Conservation (phyloP, 805 yeast genomes). For the Metschnikowia koreensis region DNA sequence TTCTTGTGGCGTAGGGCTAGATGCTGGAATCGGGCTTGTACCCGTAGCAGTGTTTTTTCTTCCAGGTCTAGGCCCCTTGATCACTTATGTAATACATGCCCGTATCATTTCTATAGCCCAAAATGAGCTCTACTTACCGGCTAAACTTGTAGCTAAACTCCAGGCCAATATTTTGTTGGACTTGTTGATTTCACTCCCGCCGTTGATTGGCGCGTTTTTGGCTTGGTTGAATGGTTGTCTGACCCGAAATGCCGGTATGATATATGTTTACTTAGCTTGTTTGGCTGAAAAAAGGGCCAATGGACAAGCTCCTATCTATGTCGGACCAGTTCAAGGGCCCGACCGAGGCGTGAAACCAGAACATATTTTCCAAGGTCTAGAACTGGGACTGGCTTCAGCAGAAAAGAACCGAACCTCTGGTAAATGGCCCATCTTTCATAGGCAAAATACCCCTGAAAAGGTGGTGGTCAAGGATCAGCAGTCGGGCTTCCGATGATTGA, state of each 20-base stretch:
- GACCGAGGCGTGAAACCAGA: not conserved
- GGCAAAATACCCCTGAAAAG: too few relatives aligned
- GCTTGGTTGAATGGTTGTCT: slow-evolving; percentile 85
- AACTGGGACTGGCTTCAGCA: not conserved
- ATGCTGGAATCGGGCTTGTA: slow-evolving; percentile 75
- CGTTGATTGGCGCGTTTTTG: slow-evolving; percentile 73
- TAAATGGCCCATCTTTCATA: not conserved
- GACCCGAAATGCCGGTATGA: slow-evolving; percentile 81
- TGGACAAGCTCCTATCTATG: slow-evolving; percentile 13
- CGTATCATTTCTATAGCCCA: slow-evolving; percentile 63
- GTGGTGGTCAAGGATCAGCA: too few relatives aligned
- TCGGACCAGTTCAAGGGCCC: slow-evolving; percentile 7
- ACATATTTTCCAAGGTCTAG: not conserved
- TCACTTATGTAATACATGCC: slow-evolving; percentile 78
- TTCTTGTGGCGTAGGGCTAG: slow-evolving; percentile 60
- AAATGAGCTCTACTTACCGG: slow-evolving; percentile 55
- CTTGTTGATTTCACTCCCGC: slow-evolving; percentile 71
- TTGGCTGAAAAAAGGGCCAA: slow-evolving; percentile 8
- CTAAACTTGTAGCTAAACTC: slow-evolving; percentile 60
- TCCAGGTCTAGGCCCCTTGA: slow-evolving; percentile 82
- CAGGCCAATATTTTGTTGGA: slow-evolving; percentile 76
- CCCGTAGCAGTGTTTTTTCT: slow-evolving; percentile 63
- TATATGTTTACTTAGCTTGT: slow-evolving; percentile 41
- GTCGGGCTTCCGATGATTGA: too few relatives aligned
- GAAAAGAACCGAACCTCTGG: not conserved